phyloP scores from a whole-genome alignment of 2,329 filamentous ascomycete species.

The Fusarium virguliforme region DNA sequence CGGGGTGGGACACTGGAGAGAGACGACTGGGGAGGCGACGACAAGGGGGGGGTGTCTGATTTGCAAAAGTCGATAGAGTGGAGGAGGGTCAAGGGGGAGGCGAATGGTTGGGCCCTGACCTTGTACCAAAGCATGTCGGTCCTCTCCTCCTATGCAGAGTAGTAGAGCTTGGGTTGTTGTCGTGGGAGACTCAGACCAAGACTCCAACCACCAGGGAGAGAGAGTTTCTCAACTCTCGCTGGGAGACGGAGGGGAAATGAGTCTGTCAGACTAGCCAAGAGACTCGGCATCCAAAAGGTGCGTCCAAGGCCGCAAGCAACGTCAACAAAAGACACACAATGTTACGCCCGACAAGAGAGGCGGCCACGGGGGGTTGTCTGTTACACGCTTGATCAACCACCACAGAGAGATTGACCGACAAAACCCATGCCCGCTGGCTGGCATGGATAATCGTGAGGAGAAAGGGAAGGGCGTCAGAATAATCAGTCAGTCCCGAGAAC shows the following conservation, averaged over 20 bases:
- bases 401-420: conserved; percentile 42
- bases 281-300: conserved; percentile 34
- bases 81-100: conserved; percentile 45
- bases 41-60: conserved; percentile 43
- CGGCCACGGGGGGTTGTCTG: not conserved
- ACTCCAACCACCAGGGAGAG: conserved; percentile 38
- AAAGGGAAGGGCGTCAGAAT: conserved; percentile 20
- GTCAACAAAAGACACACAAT: conserved; percentile 16
- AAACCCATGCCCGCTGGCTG: conserved; percentile 37
- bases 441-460: conserved; percentile 37
- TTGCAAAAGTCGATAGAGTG: conserved; percentile 39
- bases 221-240: conserved; percentile 31
- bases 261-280: conserved; percentile 20
- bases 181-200: conserved; percentile 26
- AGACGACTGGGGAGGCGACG: conserved; percentile 44
- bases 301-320: conserved; percentile 29
- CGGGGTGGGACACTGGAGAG: conserved; percentile 45
- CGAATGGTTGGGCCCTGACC: conserved; percentile 36
- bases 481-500: conserved; percentile 12
- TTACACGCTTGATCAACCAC: conserved; percentile 15
- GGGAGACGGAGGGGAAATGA: conserved; percentile 38
- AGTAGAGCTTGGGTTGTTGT: conserved; percentile 16
- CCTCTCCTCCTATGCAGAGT: conserved; percentile 19
- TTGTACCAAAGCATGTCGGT: conserved; percentile 35
- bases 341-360: conserved; percentile 2